Conservation (phyloP, 2,329 filamentous ascomycete species). For the Sporothrix inflata region DNA sequence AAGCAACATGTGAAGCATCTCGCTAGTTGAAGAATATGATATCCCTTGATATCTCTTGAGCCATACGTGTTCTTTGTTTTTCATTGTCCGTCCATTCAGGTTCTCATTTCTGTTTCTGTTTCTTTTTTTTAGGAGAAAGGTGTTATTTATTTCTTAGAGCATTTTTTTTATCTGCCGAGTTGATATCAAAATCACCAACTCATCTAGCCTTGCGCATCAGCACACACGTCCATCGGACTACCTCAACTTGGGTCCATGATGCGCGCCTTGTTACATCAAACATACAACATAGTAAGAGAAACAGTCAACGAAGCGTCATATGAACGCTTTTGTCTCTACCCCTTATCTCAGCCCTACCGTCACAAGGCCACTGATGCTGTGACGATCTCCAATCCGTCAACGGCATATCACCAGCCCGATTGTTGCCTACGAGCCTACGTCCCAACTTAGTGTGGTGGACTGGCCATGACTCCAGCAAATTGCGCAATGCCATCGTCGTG, state of each 20-base stretch:
- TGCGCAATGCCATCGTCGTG: no score
- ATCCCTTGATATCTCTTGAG: neutral
- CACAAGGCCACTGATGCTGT: neutral
- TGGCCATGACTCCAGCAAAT: no score
- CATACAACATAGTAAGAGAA: neutral
- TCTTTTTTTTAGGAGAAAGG: neutral
- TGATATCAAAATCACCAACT: neutral
- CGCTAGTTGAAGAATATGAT: neutral
- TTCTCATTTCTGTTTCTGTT: neutral
- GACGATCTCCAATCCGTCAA: no score
- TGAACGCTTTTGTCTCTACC: neutral
- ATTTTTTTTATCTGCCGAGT: no score
- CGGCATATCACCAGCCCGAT: no score
- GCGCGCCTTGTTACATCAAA: neutral
- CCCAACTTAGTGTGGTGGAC: no score
- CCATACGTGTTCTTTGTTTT: neutral
- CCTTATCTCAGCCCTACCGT: neutral
- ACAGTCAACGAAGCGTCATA: neutral
- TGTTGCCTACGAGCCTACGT: no score
- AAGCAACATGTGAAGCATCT: slow-evolving; percentile 1
- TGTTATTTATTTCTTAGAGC: neutral
- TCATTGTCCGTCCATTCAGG: slow-evolving; percentile 4
- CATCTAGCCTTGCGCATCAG: neutral
- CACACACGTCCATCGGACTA: neutral
- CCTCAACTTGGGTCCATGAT: neutral